Evolutionary conservation across 2,329 filamentous ascomycete species (phyloP).

Genomic region (Paramyrothecium roridum): DNA sequence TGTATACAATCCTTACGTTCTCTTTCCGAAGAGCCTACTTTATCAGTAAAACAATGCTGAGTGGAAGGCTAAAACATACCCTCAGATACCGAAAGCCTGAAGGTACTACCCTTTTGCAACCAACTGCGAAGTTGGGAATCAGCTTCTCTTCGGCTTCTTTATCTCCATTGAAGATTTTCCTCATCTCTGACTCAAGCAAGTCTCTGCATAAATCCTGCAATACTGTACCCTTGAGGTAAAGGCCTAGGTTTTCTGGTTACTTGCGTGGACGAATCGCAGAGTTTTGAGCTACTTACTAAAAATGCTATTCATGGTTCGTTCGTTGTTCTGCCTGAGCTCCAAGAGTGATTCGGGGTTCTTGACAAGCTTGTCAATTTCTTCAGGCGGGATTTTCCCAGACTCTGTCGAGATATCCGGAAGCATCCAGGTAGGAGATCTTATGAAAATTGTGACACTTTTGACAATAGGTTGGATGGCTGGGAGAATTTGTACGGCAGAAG

Average conservation of each 20-base stretch:
- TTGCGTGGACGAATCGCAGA: no score
- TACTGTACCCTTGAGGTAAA: slow-evolving; percentile 1
- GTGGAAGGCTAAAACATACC: not conserved
- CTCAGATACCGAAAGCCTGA: slow-evolving; percentile 28
- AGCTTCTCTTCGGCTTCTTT: slow-evolving; percentile 46
- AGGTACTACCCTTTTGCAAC: slow-evolving; percentile 47
- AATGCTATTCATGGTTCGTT: slow-evolving; percentile 40
- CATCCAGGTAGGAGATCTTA: slow-evolving; percentile 48
- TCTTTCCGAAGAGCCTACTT: slow-evolving; percentile 42
- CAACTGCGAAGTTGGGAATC: slow-evolving; percentile 47
- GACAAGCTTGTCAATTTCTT: slow-evolving; percentile 37
- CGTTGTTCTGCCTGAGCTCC: slow-evolving; percentile 39
- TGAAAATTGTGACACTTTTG: slow-evolving; percentile 43
- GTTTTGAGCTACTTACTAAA: slow-evolving; percentile 21
- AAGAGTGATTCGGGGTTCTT: slow-evolving; percentile 33
- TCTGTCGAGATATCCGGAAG: slow-evolving; percentile 26
- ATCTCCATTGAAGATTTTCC: slow-evolving; percentile 34
- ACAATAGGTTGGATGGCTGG: slow-evolving; percentile 39
- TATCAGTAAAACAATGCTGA: not conserved
- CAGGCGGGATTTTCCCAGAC: slow-evolving; percentile 26
- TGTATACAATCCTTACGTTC: slow-evolving; percentile 45
- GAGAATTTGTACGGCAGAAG: slow-evolving; percentile 43
- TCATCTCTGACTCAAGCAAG: slow-evolving; percentile 34
- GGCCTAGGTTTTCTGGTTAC: not conserved
- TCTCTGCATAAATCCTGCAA: slow-evolving; percentile 16